Evolutionary conservation across 768 basidiomycete species (phyloP).

Genomic region (Gautieria morchelliformis): DNA sequence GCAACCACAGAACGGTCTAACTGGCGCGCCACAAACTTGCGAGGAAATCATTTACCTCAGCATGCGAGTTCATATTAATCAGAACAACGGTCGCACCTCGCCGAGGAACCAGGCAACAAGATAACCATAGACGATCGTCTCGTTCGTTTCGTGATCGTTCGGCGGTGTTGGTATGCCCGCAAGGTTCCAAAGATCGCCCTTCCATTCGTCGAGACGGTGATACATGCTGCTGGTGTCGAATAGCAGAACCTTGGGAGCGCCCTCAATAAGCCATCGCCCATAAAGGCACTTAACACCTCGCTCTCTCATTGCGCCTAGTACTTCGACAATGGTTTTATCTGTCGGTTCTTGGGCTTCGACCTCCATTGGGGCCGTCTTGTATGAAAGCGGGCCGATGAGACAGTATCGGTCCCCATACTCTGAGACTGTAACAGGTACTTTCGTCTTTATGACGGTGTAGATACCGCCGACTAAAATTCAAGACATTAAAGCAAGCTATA

Average conservation of each 20-base stretch:
- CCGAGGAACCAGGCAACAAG: constrained; percentile 99
- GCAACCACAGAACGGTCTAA: constrained; percentile 82
- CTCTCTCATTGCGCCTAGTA: constrained; percentile 74
- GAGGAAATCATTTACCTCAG: neutral
- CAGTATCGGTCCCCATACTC: constrained; percentile 95
- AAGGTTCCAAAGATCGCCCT: constrained; percentile 95
- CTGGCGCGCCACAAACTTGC: constrained; percentile 73
- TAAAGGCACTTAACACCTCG: constrained; percentile 92
- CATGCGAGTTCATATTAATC: neutral
- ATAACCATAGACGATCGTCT: constrained; percentile 95
- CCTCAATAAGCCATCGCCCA: constrained; percentile 97
- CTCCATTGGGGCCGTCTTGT: constrained; percentile 99
- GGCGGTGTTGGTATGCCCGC: constrained; percentile 97
- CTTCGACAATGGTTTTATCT: constrained; percentile 65
- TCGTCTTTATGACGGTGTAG: constrained; percentile 99
- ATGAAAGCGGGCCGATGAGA: constrained; percentile 94
- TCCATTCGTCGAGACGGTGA: constrained; percentile 93
- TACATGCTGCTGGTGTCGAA: constrained; percentile 92
- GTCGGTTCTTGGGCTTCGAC: constrained; percentile 88
- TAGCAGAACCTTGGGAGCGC: constrained; percentile 86
- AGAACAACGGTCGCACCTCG: constrained; percentile 45
- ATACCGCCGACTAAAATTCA: constrained; percentile 72
- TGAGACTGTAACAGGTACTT: constrained; percentile 93
- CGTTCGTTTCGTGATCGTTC: constrained; percentile 96
- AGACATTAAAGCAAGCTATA: neutral